These are phyloP conservation scores for Pseudogymnoascus sp. DNA, from an alignment of 2,329 filamentous ascomycete species.

Conservation along the genomic window DNA sequence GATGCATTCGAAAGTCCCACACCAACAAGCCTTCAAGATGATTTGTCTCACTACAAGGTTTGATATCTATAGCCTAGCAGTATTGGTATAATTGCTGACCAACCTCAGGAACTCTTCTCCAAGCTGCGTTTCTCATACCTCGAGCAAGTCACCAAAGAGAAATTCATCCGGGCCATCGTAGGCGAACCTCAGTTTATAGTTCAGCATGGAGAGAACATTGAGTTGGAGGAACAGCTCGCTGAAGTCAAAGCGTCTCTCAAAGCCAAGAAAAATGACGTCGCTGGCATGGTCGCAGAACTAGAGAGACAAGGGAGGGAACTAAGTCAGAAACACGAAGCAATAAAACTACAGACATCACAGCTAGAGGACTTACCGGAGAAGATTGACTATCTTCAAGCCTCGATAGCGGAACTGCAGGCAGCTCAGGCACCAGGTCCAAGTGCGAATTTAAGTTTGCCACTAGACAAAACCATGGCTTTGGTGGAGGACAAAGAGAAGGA, in stretches of 20 bases:
- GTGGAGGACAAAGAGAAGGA: constrained; percentile 43
- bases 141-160: constrained; percentile 97
- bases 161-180: constrained; percentile 87
- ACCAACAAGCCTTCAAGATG: constrained; percentile 69
- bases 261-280: constrained; percentile 69
- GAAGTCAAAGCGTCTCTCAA: constrained; percentile 69
- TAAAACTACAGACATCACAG: constrained; percentile 40
- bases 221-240: constrained; percentile 61
- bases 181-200: constrained; percentile 83
- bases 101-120: constrained; percentile 67
- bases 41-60: constrained; percentile 78
- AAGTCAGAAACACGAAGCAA: constrained; percentile 42
- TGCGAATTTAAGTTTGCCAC: constrained; percentile 43
- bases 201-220: constrained; percentile 70
- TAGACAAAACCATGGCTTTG: constrained; percentile 47
- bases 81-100: constrained; percentile 10
- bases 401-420: constrained; percentile 38
- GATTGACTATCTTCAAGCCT: constrained; percentile 40
- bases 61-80: neutral
- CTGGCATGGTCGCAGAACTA: constrained; percentile 61
- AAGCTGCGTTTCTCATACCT: constrained; percentile 96
- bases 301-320: constrained; percentile 56
- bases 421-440: constrained; percentile 37
- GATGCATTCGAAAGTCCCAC: constrained; percentile 57
- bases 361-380: constrained; percentile 44